Evolutionary conservation across 495 filamentous ascomycete species (phyloP).

Genomic region (Lichina pygmaea): DNA sequence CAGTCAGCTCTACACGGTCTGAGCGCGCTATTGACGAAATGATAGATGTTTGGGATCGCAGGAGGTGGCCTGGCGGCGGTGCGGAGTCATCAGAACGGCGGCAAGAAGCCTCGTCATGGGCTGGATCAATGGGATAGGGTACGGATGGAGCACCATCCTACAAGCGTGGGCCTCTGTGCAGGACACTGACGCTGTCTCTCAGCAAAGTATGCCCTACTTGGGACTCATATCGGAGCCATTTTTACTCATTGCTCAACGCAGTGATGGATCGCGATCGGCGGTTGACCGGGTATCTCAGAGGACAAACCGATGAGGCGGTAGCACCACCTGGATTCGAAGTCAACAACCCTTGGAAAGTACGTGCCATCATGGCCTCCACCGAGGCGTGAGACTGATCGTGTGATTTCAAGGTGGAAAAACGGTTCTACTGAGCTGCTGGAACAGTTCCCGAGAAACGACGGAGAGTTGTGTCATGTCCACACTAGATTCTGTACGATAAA

Average conservation of each 20-base stretch:
- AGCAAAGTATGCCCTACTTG: constrained; percentile 43
- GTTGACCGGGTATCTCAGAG: constrained; percentile 63
- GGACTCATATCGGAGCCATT: constrained; percentile 2
- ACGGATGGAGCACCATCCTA: constrained; percentile 15
- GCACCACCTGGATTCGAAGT: constrained; percentile 79
- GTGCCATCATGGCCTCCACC: not conserved
- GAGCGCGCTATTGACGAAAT: constrained; percentile 1
- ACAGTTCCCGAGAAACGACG: not conserved
- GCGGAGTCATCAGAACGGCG: constrained; percentile 59
- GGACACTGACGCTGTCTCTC: constrained; percentile 15
- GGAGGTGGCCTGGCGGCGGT: constrained; percentile 50
- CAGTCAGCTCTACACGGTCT: not conserved
- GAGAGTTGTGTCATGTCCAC: no score
- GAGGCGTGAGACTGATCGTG: not conserved
- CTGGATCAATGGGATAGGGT: constrained; percentile 86
- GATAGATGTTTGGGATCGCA: constrained; percentile 73
- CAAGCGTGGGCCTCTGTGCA: not conserved
- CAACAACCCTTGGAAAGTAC: constrained; percentile 85
- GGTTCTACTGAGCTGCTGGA: not conserved
- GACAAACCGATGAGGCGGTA: constrained; percentile 52
- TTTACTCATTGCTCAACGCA: constrained; percentile 3
- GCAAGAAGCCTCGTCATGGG: constrained; percentile 61
- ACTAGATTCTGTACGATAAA: no score
- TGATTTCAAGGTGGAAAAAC: constrained; percentile 1
- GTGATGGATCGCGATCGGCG: constrained; percentile 94